A percentile compares a stretch with the other conserved stretches of the same genome.
These are phyloP conservation scores for Populus deltoides DNA, from an alignment of 345 rosid genomes.

Conservation along the genomic window DNA sequence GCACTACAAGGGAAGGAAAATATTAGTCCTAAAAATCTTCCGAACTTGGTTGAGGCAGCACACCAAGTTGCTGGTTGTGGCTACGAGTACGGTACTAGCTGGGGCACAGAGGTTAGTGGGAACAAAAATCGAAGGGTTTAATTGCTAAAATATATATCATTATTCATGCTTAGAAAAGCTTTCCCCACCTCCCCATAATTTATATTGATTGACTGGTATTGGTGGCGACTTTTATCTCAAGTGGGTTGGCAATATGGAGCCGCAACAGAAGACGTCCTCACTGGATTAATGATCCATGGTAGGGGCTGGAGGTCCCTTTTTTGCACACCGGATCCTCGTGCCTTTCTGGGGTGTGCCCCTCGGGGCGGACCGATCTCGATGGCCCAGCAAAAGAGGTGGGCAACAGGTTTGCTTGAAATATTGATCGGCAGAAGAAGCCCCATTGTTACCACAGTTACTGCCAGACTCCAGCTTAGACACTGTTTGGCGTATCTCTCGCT, in stretches of 20 bases:
- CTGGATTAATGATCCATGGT: conserved; percentile 48
- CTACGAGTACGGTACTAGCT: conserved; percentile 47
- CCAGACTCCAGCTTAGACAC: conserved; percentile 47
- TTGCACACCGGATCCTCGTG: conserved; percentile 36
- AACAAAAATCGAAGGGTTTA: background rate
- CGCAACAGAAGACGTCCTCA: conserved; percentile 46
- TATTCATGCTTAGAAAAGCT: background rate
- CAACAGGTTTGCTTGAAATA: conserved; percentile 55
- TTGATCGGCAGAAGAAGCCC: conserved; percentile 42
- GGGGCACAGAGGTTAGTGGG: conserved; percentile 52
- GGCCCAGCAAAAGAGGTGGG: conserved; percentile 64
- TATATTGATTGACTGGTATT: background rate
- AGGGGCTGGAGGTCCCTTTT: conserved; percentile 51
- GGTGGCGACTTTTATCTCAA: conserved; percentile 15
- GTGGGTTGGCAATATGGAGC: conserved; percentile 72
- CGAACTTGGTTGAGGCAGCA: conserved; percentile 34
- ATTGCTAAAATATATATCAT: background rate
- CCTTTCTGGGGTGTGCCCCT: conserved; percentile 61
- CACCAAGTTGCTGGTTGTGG: conserved; percentile 38
- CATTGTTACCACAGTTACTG: conserved; percentile 17
- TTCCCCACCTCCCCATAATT: background rate
- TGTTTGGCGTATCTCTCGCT: conserved; percentile 35
- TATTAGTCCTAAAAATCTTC: conserved; percentile 2
- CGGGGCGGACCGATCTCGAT: conserved; percentile 32
- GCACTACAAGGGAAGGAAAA: conserved; percentile 44